A percentile compares a stretch with the other conserved stretches of the same genome.
These are phyloP conservation scores for Fibroporia radiculosa DNA, from an alignment of 768 basidiomycete genomes.

Conservation along the genomic window DNA sequence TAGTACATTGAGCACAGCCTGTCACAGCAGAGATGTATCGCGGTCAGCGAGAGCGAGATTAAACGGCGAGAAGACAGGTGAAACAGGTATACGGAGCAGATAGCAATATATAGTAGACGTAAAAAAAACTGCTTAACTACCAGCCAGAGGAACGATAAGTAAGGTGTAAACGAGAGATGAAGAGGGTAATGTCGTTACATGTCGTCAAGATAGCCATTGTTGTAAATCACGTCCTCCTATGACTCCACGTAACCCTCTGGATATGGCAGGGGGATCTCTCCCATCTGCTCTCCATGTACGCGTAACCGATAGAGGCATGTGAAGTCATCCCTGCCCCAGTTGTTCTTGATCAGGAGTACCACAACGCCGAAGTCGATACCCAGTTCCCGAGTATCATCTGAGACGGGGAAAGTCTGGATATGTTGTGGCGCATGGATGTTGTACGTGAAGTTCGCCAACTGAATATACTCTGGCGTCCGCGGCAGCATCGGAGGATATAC, in stretches of 20 bases:
- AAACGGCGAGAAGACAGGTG: background rate
- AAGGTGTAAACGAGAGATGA: background rate
- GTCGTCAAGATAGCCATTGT: background rate
- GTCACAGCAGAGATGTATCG: background rate
- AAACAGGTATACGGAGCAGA: background rate
- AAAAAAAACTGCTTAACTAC: background rate
- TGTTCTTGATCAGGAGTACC: conserved; percentile 68
- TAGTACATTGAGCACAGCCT: conserved; percentile 1
- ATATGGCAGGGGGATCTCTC: conserved; percentile 31
- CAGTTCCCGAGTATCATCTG: conserved; percentile 52
- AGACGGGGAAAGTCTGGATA: conserved; percentile 44
- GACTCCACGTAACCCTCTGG: conserved; percentile 12
- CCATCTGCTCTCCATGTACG: conserved; percentile 60
- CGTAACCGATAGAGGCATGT: conserved; percentile 88
- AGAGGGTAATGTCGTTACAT: background rate
- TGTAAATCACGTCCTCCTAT: background rate
- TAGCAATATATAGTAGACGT: background rate
- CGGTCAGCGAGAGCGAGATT: background rate
- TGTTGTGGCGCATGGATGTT: conserved; percentile 32
- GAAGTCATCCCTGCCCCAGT: conserved; percentile 79
- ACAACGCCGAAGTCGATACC: conserved; percentile 83
- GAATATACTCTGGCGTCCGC: conserved; percentile 24
- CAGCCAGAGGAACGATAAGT: conserved; percentile 1
- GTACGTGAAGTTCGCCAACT: conserved; percentile 41
- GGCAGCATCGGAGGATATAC: conserved; percentile 26